phyloP scores from a whole-genome alignment of 208 protist species.

The Acanthamoeba polyphaga region DNA sequence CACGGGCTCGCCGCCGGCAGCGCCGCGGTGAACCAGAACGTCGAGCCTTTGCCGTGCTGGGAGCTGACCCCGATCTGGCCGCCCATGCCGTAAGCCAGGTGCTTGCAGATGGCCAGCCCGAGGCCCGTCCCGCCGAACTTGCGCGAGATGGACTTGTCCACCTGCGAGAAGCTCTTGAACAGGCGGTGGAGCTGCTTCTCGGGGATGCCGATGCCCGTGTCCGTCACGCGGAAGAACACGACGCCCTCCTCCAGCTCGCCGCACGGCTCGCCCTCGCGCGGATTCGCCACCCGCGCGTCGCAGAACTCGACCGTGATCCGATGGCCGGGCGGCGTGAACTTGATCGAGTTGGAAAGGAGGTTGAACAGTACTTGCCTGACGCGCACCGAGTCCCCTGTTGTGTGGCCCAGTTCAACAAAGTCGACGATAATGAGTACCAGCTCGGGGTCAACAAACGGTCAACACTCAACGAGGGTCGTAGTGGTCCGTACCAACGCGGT shows the following conservation, averaged over 20 bases:
- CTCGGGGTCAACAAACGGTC: too few species aligned
- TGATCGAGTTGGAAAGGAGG: not conserved
- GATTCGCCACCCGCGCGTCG: not conserved
- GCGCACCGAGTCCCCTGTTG: not conserved
- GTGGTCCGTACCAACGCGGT: not conserved
- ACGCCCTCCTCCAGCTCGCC: not conserved
- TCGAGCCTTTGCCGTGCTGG: not conserved
- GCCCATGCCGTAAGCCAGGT: conserved; percentile 37
- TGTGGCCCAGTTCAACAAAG: not conserved
- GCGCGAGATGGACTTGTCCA: conserved; percentile 31
- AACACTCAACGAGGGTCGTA: not conserved
- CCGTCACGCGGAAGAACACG: conserved; percentile 55
- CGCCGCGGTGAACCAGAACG: conserved; percentile 4
- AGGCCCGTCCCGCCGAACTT: conserved; percentile 60
- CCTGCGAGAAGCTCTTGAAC: conserved; percentile 72
- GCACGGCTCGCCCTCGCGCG: not conserved
- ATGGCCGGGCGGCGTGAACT: conserved; percentile 44
- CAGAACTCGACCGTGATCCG: not conserved
- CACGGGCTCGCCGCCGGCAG: conserved; percentile 8
- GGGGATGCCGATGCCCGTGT: conserved; percentile 83
- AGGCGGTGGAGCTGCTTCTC: conserved; percentile 70
- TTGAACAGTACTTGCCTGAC: conserved; percentile 20
- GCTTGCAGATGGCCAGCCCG: conserved; percentile 53
- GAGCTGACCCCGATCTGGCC: conserved; percentile 28
- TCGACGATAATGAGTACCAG: not conserved